Base-by-base conservation (phyloP, 495 filamentous ascomycete genomes). In the Lasiosphaeria ovina region DNA sequence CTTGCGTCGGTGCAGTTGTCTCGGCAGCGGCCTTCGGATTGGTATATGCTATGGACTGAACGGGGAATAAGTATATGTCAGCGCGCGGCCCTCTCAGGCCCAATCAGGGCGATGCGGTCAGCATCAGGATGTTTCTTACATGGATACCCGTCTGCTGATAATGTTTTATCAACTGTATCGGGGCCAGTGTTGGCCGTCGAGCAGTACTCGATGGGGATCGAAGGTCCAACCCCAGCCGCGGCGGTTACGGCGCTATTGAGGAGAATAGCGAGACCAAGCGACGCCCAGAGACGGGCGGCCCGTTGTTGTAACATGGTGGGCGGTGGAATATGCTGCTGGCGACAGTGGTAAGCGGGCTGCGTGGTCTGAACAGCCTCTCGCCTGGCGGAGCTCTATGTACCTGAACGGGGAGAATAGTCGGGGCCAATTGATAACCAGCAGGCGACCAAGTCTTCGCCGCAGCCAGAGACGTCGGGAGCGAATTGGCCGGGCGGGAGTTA, bases 21-120 rank as follows among this genome's bases (percentile, higher is more conserved):
- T 55, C 63, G 64, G 48, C 79, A 81, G 32, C 76, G 71, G 16
- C 79, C 79, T 57, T 79, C 71, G 57, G 77, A 78, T 55, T 81
- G 79, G 35, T 53, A 81, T 63, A 71, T 69, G 62, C 69, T 74
- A 34, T 66, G 42, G 12, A 76, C 79, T 79, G 42, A 42, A 32
- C 32, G 17, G 16, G 11, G 33, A 17, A 56, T 38, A 40, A 17
- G 11, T 24, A 52, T 44, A 32, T 40, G 12, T 55, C 11, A 55
- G 61, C 38, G 16, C 3, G 35, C 16, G 7, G 14, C 4, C 3
- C 11, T 33, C 8, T n/a, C 4, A 60, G 40, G 17, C 32, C 2
- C 11, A 11, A n/a, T 10, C 24, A 24, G 24, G 24, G 24, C 2
- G 24, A 24, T 24, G 24, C 24, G 2, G 24, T 24, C 24, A 24